These are phyloP conservation scores for Fusarium haematococcum DNA, from an alignment of 2,329 filamentous ascomycete genomes.

Conservation along the genomic window DNA sequence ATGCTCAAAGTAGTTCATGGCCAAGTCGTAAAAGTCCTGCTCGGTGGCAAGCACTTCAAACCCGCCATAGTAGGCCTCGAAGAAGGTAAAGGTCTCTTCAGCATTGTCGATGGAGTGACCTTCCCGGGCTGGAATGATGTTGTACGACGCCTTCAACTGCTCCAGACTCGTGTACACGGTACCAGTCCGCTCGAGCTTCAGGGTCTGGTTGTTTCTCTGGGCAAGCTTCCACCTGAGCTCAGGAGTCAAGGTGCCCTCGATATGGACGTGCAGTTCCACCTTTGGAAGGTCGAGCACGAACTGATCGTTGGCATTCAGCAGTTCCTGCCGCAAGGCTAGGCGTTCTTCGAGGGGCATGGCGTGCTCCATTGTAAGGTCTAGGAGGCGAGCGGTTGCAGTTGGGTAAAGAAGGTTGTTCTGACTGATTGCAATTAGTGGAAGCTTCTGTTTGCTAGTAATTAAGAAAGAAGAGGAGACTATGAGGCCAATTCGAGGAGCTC, in stretches of 20 bases:
- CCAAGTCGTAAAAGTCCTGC: conserved; percentile 77
- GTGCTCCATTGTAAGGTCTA: background rate
- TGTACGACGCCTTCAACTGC: conserved; percentile 21
- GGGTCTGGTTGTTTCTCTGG: conserved; percentile 68
- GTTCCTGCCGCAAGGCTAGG: conserved; percentile 7
- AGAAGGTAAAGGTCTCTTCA: conserved; percentile 57
- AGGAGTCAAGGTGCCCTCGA: conserved; percentile 79
- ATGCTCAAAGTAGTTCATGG: conserved; percentile 75
- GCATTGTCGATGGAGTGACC: conserved; percentile 30
- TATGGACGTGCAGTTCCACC: conserved; percentile 61
- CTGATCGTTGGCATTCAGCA: conserved; percentile 10
- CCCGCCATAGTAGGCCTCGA: conserved; percentile 81
- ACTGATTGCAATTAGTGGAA: background rate
- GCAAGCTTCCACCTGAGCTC: conserved; percentile 76
- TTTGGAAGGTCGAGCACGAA: conserved; percentile 25
- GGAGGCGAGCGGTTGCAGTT: background rate
- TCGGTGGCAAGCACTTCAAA: conserved; percentile 76
- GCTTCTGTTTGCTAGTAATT: background rate
- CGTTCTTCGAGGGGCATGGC: conserved; percentile 24
- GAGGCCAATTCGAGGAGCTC: background rate
- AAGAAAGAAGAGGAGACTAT: background rate
- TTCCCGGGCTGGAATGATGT: conserved; percentile 45
- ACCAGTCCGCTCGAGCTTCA: conserved; percentile 20
- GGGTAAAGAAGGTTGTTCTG: background rate
- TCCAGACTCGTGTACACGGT: conserved; percentile 15